Evolutionary conservation across 495 filamentous ascomycete species (phyloP), one percentile per base, ranked within the genome.

Genomic region (Durotheca rogersii): DNA sequence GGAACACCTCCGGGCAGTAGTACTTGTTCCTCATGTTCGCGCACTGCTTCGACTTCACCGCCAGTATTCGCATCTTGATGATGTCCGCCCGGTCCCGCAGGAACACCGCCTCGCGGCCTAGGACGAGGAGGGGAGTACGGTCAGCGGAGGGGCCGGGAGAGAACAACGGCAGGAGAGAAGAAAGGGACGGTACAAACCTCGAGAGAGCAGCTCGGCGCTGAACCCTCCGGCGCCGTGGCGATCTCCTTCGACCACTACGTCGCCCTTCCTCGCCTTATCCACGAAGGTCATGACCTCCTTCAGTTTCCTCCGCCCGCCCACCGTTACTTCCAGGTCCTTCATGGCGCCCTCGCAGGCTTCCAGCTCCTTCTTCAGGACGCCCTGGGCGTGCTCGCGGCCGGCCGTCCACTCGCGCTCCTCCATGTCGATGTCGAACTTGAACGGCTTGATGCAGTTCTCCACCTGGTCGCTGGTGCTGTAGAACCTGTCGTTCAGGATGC

Each of bases 361-460:
- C 12, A 97, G 74, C 61, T 99, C 93, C 18, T 84, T 81, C 65
- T 91, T 94, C 9, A 99, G 68, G 0, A 90, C 80, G 7, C 76
- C 81, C 46, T 80, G 76, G 25, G 89, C 81, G 56, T 90, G 90
- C 12, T 93, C 89, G 48, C 90, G 72, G 0, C 89, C 90, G 47
- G 86, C 81, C 4, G 73, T 67, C 93, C 93, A 99, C 65, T 97
- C 94, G 4, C 81, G 73, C 15, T 89, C 86, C 53, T 95, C 87
- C 36, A 97, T 83, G 62, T 99, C 93, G 38, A 97, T 93, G 48
- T 96, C 89, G 56, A 86, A 97, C 64, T 97, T 99, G 74, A 90
- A 99, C 1, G 93, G 93, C 66, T 99, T 99, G 74, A 99, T 92
- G 64, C 93, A 97, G 62, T 96, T 96, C 67, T 99, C 93, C n/a